phyloP scores from a whole-genome alignment of 116 monocot genomes.

The Cymodocea nodosa region DNA sequence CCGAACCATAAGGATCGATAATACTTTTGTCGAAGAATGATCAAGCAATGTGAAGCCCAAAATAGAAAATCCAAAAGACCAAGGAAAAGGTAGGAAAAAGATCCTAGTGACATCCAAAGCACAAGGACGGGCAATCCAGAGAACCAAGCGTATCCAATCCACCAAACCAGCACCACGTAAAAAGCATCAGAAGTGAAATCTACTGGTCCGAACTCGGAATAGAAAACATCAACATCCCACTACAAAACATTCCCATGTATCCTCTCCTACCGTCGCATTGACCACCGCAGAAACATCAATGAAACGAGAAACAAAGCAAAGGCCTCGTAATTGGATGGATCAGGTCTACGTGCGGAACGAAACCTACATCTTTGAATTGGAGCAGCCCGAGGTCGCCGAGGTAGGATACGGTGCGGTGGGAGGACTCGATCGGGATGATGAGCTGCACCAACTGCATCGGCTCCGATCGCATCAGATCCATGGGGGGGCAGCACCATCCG shows the following conservation, averaged over 20 bases:
- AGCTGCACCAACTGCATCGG: constrained; percentile 97
- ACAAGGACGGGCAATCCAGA: too few species aligned
- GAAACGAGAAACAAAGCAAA: not conserved
- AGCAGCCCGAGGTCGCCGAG: constrained; percentile 93
- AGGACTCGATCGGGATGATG: constrained; percentile 92
- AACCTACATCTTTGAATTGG: constrained; percentile 93
- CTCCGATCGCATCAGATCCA: constrained; percentile 99
- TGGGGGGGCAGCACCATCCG: constrained; percentile 69
- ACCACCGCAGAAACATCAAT: not conserved
- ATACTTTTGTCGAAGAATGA: too few species aligned
- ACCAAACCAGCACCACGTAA: not conserved
- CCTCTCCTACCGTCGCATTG: not conserved
- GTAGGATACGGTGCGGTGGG: constrained; percentile 85
- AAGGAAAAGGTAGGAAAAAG: too few species aligned
- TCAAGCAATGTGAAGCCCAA: too few species aligned
- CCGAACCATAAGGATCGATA: too few species aligned
- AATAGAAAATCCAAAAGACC: too few species aligned
- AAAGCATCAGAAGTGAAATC: not conserved
- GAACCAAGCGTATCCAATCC: not conserved
- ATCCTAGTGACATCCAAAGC: too few species aligned
- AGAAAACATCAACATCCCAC: not conserved
- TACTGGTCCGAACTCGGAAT: not conserved
- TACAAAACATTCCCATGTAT: not conserved
- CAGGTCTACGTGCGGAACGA: not conserved
- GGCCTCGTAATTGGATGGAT: not conserved